Percentiles rank a stretch among this genome's conserved stretches.
These are phyloP conservation scores for Arabis hirsuta DNA, from an alignment of 345 rosid species.

Conservation along the genomic window DNA sequence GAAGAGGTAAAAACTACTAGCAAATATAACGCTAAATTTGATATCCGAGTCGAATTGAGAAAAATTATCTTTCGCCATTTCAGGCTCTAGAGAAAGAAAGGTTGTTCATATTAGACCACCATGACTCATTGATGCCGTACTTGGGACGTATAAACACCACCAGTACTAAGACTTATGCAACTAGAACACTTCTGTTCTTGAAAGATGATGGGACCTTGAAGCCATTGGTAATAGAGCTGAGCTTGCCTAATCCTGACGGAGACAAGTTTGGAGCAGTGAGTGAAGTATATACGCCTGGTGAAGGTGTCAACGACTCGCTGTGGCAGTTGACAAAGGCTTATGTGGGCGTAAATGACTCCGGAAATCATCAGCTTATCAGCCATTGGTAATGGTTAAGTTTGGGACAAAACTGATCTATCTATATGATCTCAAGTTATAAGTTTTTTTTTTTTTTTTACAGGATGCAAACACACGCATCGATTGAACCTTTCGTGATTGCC, in stretches of 20 bases:
- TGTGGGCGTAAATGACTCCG: constrained; percentile 84
- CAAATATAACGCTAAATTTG: background rate
- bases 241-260: constrained; percentile 74
- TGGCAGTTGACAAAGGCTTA: constrained; percentile 96
- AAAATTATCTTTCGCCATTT: background rate
- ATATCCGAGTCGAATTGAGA: background rate
- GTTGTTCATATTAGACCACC: constrained; percentile 82
- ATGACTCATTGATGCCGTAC: constrained; percentile 81
- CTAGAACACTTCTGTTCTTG: constrained; percentile 78
- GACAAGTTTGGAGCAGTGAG: constrained; percentile 64
- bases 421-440: constrained; percentile 14
- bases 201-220: constrained; percentile 78
- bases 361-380: constrained; percentile 88
- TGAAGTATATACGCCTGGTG: constrained; percentile 75
- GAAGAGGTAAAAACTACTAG: constrained; percentile 52
- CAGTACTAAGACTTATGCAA: constrained; percentile 64
- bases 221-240: constrained; percentile 83
- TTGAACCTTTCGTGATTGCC: constrained; percentile 79
- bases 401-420: background rate
- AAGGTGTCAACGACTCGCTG: constrained; percentile 63
- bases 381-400: constrained; percentile 64
- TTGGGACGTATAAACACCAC: constrained; percentile 70
- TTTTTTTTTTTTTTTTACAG: constrained; percentile 40
- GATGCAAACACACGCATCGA: constrained; percentile 71
- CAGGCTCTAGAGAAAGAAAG: constrained; percentile 67